A percentile compares a stretch with the other conserved stretches of the same genome.
Conservation (phyloP, 78 protist genomes). For the Isochrysis galbana region DNA sequence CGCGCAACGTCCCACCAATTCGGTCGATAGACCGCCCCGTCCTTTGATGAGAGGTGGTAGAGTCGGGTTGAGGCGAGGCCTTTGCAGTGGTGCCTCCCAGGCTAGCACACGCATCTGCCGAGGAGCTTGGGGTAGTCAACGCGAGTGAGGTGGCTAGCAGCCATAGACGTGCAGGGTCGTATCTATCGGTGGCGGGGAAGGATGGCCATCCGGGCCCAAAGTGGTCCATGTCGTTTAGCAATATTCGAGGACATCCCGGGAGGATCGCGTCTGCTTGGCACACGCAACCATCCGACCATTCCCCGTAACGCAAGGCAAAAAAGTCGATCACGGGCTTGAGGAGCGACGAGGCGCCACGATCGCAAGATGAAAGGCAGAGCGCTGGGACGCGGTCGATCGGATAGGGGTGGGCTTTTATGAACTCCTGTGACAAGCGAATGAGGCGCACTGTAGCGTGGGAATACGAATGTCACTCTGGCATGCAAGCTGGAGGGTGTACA, state of each 20-base stretch:
- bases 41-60: no score
- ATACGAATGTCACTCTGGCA: no score
- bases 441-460: no score
- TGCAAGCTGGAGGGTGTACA: no score
- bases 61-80: no score
- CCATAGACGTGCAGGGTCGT: constrained; percentile 9
- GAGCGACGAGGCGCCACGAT: not conserved
- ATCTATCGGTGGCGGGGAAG: constrained; percentile 6
- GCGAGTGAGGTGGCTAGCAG: not conserved
- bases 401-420: not conserved
- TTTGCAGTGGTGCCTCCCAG: no score
- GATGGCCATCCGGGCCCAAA: constrained; percentile 10
- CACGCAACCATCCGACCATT: not conserved
- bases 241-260: not conserved
- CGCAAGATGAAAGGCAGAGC: constrained; percentile 2
- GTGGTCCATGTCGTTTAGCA: constrained; percentile 5
- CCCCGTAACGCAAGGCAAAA: not conserved
- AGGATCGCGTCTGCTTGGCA: constrained; percentile 6
- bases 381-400: not conserved
- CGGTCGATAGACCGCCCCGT: no score
- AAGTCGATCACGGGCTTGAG: constrained; percentile 6
- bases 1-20: no score
- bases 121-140: no score
- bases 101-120: no score
- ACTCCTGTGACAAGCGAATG: no score